phyloP scores from a whole-genome alignment of 164 flowering plant genomes.

The Platanus orientalis region DNA sequence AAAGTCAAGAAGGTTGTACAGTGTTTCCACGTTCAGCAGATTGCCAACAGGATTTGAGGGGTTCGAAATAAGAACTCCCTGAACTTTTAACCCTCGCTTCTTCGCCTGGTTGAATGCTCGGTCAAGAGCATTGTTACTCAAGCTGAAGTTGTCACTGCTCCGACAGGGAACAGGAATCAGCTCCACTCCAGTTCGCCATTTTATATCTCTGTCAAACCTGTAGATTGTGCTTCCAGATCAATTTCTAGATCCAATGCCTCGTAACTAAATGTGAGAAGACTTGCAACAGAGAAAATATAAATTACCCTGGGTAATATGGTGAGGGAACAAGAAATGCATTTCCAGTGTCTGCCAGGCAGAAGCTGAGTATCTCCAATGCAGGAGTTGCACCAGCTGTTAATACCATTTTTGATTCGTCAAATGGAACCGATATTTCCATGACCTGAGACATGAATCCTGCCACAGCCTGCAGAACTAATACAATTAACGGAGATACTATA shows the following conservation, averaged over 20 bases:
- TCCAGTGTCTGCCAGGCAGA: slow-evolving; percentile 91
- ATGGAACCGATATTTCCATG: slow-evolving; percentile 39
- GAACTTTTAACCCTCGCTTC: slow-evolving; percentile 79
- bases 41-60: slow-evolving; percentile 89
- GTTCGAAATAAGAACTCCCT: slow-evolving; percentile 77
- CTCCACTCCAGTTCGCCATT: slow-evolving; percentile 89
- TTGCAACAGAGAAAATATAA: background rate
- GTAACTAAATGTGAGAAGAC: background rate
- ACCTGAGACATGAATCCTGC: slow-evolving; percentile 83
- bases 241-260: background rate
- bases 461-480: slow-evolving; percentile 50
- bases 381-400: slow-evolving; percentile 80
- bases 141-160: slow-evolving; percentile 69
- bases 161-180: slow-evolving; percentile 92
- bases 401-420: slow-evolving; percentile 66
- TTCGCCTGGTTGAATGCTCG: slow-evolving; percentile 86
- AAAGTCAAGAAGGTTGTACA: slow-evolving; percentile 77
- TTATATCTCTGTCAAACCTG: slow-evolving; percentile 85
- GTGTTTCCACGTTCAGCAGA: slow-evolving; percentile 49
- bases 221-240: slow-evolving; percentile 15
- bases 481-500: background rate
- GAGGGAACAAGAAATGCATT: slow-evolving; percentile 97
- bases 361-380: slow-evolving; percentile 84
- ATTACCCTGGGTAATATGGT: slow-evolving; percentile 86
- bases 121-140: slow-evolving; percentile 66